A percentile compares a stretch with the other conserved stretches of the same genome.
These are phyloP conservation scores for Cyclospora cayetanensis DNA, from an alignment of 169 alveolate genomes.

Conservation along the genomic window DNA sequence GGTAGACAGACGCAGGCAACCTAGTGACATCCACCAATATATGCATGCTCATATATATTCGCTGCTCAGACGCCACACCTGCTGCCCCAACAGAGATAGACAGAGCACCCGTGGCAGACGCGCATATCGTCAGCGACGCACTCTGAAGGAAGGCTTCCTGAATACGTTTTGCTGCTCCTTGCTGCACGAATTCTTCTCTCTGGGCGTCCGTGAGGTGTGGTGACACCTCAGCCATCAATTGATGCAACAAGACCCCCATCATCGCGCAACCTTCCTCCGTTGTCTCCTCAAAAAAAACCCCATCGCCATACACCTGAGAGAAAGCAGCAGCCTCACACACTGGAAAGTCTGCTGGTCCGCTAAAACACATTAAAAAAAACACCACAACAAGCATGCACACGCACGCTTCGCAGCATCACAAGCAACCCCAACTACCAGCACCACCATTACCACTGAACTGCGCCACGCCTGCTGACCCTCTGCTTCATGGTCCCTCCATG, in stretches of 20 bases:
- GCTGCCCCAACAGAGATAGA: too few relatives aligned
- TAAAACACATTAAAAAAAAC: too few relatives aligned
- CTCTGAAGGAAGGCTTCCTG: neutral
- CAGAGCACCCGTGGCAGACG: neutral
- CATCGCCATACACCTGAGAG: neutral
- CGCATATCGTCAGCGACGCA: neutral
- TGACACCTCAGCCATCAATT: constrained; percentile 8
- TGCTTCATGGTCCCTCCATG: neutral
- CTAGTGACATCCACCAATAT: too few relatives aligned
- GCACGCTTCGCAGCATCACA: too few relatives aligned
- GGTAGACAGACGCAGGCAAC: too few relatives aligned
- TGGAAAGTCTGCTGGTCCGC: neutral
- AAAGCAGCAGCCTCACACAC: neutral
- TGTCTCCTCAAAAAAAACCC: neutral
- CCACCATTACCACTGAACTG: neutral
- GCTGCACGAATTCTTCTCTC: neutral
- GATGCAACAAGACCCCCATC: too few relatives aligned
- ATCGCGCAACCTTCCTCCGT: neutral
- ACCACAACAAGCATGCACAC: too few relatives aligned
- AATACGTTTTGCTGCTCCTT: neutral
- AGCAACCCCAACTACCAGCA: neutral
- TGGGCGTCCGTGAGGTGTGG: neutral
- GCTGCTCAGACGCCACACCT: too few relatives aligned
- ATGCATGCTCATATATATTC: too few relatives aligned
- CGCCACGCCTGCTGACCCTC: neutral